phyloP scores from a whole-genome alignment of 805 yeast species.

The Suhomyces canberraensis region DNA sequence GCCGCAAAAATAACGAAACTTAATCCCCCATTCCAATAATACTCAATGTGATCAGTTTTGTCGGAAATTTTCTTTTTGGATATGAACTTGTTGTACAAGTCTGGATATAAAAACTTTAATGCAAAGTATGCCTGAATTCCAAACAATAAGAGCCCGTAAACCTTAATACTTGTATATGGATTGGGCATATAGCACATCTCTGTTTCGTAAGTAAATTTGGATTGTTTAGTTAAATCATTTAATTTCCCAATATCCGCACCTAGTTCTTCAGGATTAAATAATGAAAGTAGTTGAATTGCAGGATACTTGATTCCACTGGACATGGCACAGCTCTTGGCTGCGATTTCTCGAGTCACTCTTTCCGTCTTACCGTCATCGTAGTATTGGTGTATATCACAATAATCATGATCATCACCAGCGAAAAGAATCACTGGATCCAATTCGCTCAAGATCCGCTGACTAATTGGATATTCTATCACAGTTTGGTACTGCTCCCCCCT shows the following conservation, averaged over 20 bases:
- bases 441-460: slow-evolving; percentile 54
- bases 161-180: slow-evolving; percentile 39
- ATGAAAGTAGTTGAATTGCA: slow-evolving; percentile 78
- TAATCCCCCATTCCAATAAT: no score
- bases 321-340: slow-evolving; percentile 88
- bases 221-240: neutral
- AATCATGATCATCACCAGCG: slow-evolving; percentile 97
- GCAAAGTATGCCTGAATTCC: no score
- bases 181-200: slow-evolving; percentile 55
- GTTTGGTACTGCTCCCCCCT: slow-evolving; percentile 89
- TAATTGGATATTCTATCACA: slow-evolving; percentile 61
- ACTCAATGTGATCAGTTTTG: no score
- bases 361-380: slow-evolving; percentile 14
- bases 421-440: slow-evolving; percentile 69
- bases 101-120: no score
- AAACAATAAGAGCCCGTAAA: slow-evolving; percentile 1
- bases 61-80: no score
- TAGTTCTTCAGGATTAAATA: slow-evolving; percentile 44
- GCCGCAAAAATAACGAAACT: no score
- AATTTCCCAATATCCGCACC: no score
- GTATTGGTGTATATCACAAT: slow-evolving; percentile 72
- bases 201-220: slow-evolving; percentile 31
- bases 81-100: no score
- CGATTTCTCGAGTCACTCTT: slow-evolving; percentile 53
- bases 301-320: slow-evolving; percentile 87